Percentiles rank a stretch among this genome's conserved stretches.
phyloP scores from a whole-genome alignment of 352 stramenopile species.

The Phytophthora uliginosa region DNA sequence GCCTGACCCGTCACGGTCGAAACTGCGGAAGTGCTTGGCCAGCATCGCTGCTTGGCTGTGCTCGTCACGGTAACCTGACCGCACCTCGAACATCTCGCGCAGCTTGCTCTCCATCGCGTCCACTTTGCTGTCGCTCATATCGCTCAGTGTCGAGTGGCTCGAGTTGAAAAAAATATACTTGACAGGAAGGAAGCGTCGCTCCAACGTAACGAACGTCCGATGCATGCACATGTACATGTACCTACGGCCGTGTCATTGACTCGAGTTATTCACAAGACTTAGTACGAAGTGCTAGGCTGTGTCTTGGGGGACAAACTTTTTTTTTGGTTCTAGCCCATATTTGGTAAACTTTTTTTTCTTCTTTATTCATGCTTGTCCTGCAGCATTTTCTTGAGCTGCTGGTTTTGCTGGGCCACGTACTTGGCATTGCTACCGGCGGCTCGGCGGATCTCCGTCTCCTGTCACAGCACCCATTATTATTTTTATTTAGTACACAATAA shows the following conservation, averaged over 20 bases:
- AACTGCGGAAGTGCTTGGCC: slow-evolving; percentile 79
- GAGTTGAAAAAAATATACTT: background rate
- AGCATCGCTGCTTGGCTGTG: slow-evolving; percentile 60
- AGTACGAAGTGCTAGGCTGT: no score
- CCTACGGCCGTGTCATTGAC: no score
- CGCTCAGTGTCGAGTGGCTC: background rate
- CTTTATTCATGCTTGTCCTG: slow-evolving; percentile 45
- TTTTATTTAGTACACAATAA: slow-evolving; percentile 1
- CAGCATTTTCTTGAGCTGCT: slow-evolving; percentile 65
- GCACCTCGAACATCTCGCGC: slow-evolving; percentile 73
- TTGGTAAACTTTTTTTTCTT: no score
- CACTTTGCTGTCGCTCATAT: slow-evolving; percentile 48
- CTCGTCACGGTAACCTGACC: slow-evolving; percentile 77
- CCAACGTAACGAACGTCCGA: background rate
- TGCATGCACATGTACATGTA: background rate
- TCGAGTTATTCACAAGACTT: background rate
- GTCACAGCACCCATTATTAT: background rate
- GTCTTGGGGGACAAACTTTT: no score
- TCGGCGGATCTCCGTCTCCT: slow-evolving; percentile 78
- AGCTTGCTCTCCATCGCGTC: slow-evolving; percentile 68
- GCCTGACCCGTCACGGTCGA: slow-evolving; percentile 79
- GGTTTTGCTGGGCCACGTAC: slow-evolving; percentile 77
- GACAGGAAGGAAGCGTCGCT: background rate
- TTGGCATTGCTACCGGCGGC: slow-evolving; percentile 54
- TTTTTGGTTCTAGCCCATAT: no score